phyloP scores from a whole-genome alignment of 345 rosid species.

The Draba incana region DNA sequence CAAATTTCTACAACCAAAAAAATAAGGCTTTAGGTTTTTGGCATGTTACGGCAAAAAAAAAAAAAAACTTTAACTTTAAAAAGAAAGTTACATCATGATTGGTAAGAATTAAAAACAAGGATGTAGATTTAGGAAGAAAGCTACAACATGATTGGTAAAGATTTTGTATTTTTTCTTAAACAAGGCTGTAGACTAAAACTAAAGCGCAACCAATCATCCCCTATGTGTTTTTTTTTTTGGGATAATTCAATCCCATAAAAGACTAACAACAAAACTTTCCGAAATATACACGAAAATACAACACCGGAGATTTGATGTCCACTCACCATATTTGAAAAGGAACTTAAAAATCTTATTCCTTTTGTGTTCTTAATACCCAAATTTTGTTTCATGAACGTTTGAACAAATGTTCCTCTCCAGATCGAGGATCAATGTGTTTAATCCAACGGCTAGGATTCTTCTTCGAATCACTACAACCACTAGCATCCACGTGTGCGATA shows the following conservation, averaged over 20 bases:
- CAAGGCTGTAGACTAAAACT: too few species aligned
- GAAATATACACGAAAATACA: not conserved
- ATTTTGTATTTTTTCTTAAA: too few species aligned
- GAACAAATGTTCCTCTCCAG: constrained; percentile 79
- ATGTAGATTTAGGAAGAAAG: too few species aligned
- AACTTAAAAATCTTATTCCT: constrained; percentile 10
- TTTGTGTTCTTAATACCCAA: not conserved
- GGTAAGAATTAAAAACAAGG: too few species aligned
- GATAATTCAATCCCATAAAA: not conserved
- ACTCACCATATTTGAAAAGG: not conserved
- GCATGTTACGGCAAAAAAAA: too few species aligned
- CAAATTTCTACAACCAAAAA: too few species aligned
- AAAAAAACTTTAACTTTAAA: too few species aligned
- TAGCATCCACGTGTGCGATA: constrained; percentile 61
- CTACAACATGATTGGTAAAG: too few species aligned
- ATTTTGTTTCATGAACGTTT: constrained; percentile 33
- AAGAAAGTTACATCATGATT: too few species aligned
- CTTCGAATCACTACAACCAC: constrained; percentile 29
- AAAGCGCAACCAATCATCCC: too few species aligned
- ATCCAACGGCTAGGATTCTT: constrained; percentile 71
- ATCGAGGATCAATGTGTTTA: constrained; percentile 55
- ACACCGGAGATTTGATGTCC: not conserved
- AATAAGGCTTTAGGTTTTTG: too few species aligned
- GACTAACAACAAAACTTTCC: not conserved
- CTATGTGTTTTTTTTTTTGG: not conserved